Evolutionary conservation across 768 basidiomycete species (phyloP), one percentile per base, ranked within the genome.

Genomic region (Leucosporidium scottii): DNA sequence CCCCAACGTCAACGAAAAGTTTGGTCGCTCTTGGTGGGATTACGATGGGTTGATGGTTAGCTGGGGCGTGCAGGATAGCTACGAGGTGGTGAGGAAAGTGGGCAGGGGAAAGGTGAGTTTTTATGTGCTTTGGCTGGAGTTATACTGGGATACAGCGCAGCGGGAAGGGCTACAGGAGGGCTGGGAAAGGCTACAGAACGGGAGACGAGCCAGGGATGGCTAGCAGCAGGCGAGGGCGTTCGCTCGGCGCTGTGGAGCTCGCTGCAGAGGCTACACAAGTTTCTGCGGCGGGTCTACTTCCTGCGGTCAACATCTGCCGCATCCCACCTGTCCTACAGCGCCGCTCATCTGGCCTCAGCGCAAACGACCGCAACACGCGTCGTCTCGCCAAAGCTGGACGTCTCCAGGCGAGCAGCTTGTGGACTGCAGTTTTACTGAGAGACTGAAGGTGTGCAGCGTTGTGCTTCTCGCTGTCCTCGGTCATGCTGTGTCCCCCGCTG

Each of bases 51-150:
- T 97, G 23, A 91, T 93, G 79, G 90, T 97, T 20, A 56, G 55
- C 31, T 97, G 93, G 93, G 93, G 93, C 62, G 85, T 88, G 9
- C 93, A 97, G 81, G 93, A 96, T 80, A 91, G 94, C 79, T 97
- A 97, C 76, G 93, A 97, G 81, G 93, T 97, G 77, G 91, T 97
- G 44, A 84, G 93, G 66, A 97, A 97, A 80, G 93, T 97, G 12
- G 93, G 93, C 28, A 81, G 93, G 70, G 93, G 93, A 68, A 97
- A 97, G 78, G 60, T 61, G 27, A 49, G 47, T 39, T 5, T 25
- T 36, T 34, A 34, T 44, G 10, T 13, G 9, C 4, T 18, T n/a
- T n/a, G 7, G 93, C 94, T 77, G 92, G 90, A 53, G 93, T 93
- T 85, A 92, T 91, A 20, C 3, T 7, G 50, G n/a, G 50, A 21